Conservation (phyloP, 495 filamentous ascomycete species). For the Podospora sp. region DNA sequence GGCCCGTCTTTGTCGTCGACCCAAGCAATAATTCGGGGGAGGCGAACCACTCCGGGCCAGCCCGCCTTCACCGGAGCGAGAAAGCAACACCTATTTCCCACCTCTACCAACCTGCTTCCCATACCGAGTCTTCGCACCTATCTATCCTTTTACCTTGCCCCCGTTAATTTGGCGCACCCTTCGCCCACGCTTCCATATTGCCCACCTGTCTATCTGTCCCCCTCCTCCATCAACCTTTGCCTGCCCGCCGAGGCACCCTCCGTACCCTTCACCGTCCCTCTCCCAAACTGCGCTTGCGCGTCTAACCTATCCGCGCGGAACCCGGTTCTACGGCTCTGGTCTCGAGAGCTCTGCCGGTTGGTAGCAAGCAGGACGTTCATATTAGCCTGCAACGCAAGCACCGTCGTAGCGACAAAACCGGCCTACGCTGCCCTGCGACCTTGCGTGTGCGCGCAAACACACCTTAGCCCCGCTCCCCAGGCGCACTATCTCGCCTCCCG, state of each 20-base stretch:
- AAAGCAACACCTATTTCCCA: not conserved
- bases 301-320: not conserved
- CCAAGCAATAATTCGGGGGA: not conserved
- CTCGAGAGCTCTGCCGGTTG: not conserved
- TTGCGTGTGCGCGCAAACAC: not conserved
- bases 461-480: not conserved
- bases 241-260: not conserved
- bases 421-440: not conserved
- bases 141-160: not conserved
- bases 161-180: not conserved
- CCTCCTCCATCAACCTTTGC: not conserved
- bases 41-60: not conserved
- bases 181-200: not conserved
- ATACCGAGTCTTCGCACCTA: not conserved
- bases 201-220: not conserved
- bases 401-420: constrained; percentile 1
- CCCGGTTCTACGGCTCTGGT: not conserved
- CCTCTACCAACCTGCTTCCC: not conserved
- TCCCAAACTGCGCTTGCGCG: not conserved
- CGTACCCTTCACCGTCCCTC: not conserved
- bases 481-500: not conserved
- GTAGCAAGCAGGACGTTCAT: not conserved
- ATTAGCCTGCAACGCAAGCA: constrained; percentile 12
- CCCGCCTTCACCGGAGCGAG: not conserved
- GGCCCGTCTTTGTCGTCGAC: not conserved